These are phyloP conservation scores for Xylaria sp. DNA, from an alignment of 2,329 filamentous ascomycete species.

Conservation along the genomic window DNA sequence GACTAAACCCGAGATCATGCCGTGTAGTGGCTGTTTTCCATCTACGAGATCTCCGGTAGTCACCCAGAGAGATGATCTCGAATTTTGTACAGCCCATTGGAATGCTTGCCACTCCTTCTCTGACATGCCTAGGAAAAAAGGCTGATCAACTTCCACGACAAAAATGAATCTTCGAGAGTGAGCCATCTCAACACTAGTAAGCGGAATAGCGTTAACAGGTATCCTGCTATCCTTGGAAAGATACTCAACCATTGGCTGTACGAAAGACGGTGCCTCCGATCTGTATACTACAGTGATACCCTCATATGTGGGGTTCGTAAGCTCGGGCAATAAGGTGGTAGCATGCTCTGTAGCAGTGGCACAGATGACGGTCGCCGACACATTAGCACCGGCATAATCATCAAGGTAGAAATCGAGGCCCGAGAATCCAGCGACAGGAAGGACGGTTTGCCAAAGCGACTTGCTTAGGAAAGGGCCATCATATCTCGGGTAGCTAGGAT, in stretches of 20 bases:
- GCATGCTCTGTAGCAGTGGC: not conserved
- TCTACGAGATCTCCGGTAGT: slow-evolving; percentile 11
- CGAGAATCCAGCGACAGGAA: slow-evolving; percentile 7
- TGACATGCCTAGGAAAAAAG: slow-evolving; percentile 16
- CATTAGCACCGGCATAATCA: slow-evolving; percentile 19
- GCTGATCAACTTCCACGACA: not conserved
- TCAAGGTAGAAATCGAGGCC: slow-evolving; percentile 23
- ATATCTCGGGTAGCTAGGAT: slow-evolving; percentile 5
- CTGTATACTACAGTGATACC: slow-evolving; percentile 16
- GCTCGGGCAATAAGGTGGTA: not conserved
- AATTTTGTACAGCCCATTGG: slow-evolving; percentile 8
- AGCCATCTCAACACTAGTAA: not conserved
- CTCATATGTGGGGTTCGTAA: not conserved
- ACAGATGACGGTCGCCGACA: slow-evolving; percentile 20
- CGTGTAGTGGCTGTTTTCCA: slow-evolving; percentile 12
- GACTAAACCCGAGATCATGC: slow-evolving; percentile 19
- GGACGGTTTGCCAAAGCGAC: slow-evolving; percentile 5
- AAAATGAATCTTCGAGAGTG: slow-evolving; percentile 18
- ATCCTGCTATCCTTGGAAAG: not conserved
- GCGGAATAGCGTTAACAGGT: slow-evolving; percentile 1
- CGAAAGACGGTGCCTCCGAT: not conserved
- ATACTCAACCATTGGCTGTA: not conserved
- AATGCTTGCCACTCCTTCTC: slow-evolving; percentile 11
- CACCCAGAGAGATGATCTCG: slow-evolving; percentile 15
- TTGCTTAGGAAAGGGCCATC: slow-evolving; percentile 28